Base-by-base conservation (phyloP, 1,139 yeast species). In the Debaryomyces coudertii region DNA sequence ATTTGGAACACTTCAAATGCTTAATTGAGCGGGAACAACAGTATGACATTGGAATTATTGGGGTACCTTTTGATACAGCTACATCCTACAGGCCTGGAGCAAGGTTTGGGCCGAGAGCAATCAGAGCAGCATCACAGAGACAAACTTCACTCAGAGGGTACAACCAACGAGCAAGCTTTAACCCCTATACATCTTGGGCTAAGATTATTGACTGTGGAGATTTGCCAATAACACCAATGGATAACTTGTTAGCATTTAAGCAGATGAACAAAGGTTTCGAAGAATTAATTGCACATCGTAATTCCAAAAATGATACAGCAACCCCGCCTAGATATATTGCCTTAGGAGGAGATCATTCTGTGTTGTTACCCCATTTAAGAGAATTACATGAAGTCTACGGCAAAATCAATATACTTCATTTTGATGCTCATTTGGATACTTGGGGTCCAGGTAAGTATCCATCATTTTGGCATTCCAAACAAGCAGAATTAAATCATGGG, bases 41-140 rank as follows among this genome's bases (percentile, higher is more conserved):
- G 1, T 86, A 74, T 54, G 95, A 87, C 55, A 75, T 87, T 45
- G 95, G 83, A 1, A 56, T 87, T 18, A 74, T 87, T 49, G 93
- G 93, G 7, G 87, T 84, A 5, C 93, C 93, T 1, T 86, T 86
- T 57, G 93, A 86, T 57, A 85, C 92, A 3, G 90, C 90, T 0
- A 82, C 82, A 0, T 79, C 89, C 1, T 86, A 83, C 60, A 71
- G 92, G 49, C 79, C 89, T 0, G 92, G 93, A 15, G 90, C 95
- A 5, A 69, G 95, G 47, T 87, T 87, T 63, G 95, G 95, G 1
- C 95, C 95, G 3, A 69, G 87, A 43, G 88, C 90, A 3, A 83
- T 87, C 43, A 70, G 95, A 48, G 71, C 78, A 4, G 90, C 90
- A 1, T 84, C 90, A 1, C 89, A 83, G 65, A 75, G 95, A 57